A percentile compares a stretch with the other conserved stretches of the same genome.
These are phyloP conservation scores for Chlorociboria aeruginascens DNA, from an alignment of 495 filamentous ascomycete genomes.

Conservation along the genomic window DNA sequence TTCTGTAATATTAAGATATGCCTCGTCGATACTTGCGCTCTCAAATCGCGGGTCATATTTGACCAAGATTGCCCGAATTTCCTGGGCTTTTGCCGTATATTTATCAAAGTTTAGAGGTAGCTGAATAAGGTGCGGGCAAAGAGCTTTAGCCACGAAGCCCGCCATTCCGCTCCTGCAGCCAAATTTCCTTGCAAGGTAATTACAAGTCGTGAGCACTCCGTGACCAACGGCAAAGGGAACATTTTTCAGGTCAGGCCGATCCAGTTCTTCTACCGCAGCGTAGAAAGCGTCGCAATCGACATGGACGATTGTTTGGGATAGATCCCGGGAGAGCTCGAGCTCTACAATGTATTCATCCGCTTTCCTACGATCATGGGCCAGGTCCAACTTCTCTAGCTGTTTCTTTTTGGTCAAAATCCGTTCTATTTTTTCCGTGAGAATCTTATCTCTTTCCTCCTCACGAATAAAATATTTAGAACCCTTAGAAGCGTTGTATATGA, in stretches of 20 bases:
- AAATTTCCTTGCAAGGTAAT: conserved; percentile 83
- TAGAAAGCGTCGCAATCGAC: conserved; percentile 98
- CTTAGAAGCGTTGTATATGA: conserved; percentile 95
- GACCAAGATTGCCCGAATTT: conserved; percentile 71
- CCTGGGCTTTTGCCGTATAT: conserved; percentile 81
- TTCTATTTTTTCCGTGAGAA: conserved; percentile 78
- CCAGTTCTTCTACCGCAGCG: conserved; percentile 86
- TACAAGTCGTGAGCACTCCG: conserved; percentile 84
- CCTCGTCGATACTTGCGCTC: conserved; percentile 89
- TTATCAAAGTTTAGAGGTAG: conserved; percentile 80
- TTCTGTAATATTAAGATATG: conserved; percentile 88
- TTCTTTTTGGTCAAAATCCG: conserved; percentile 65
- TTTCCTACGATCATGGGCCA: conserved; percentile 55
- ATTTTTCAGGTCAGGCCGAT: conserved; percentile 77
- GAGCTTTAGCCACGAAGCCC: conserved; percentile 83
- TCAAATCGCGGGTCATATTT: conserved; percentile 86
- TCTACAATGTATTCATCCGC: conserved; percentile 76
- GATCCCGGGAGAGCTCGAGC: conserved; percentile 65
- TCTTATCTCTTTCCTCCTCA: conserved; percentile 71
- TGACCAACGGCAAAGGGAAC: conserved; percentile 89
- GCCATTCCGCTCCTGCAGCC: conserved; percentile 94
- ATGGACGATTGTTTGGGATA: conserved; percentile 78
- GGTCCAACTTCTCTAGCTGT: conserved; percentile 63
- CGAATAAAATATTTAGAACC: conserved; percentile 96
- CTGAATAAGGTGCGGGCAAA: conserved; percentile 81